Evolutionary conservation across 2,329 filamentous ascomycete species (phyloP).

Genomic region (Pseudocercospora vitis): DNA sequence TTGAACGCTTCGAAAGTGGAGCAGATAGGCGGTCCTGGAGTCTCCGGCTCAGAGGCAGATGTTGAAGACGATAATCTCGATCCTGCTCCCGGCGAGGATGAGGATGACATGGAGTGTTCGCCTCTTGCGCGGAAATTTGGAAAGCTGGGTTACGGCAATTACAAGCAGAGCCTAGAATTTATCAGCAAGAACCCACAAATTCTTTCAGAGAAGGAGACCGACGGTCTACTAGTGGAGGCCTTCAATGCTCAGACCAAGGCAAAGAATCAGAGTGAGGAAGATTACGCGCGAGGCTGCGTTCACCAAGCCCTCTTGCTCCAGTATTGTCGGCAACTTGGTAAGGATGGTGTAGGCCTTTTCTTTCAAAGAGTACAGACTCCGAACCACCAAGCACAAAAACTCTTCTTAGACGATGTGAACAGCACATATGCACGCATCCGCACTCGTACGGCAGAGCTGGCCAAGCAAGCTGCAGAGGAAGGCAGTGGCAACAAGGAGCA

Average conservation of each 20-base stretch:
- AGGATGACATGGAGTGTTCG: constrained; percentile 73
- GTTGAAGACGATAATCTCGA: constrained; percentile 53
- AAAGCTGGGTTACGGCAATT: constrained; percentile 73
- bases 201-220: constrained; percentile 80
- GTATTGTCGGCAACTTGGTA: constrained; percentile 87
- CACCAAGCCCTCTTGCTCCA: constrained; percentile 91
- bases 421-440: constrained; percentile 82
- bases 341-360: constrained; percentile 85
- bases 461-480: constrained; percentile 57
- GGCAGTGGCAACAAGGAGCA: constrained; percentile 75
- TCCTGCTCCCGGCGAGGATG: constrained; percentile 53
- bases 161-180: constrained; percentile 70
- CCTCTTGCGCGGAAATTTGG: constrained; percentile 78
- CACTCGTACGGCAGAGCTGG: constrained; percentile 71
- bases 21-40: constrained; percentile 37
- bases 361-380: constrained; percentile 93
- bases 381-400: constrained; percentile 82
- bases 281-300: constrained; percentile 81
- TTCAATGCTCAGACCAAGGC: constrained; percentile 83
- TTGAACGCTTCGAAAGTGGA: constrained; percentile 55
- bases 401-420: constrained; percentile 92
- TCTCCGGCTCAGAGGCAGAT: constrained; percentile 62
- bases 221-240: constrained; percentile 84
- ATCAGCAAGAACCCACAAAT: constrained; percentile 76
- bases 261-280: constrained; percentile 49